These are phyloP conservation scores for Malassezia equina DNA, from an alignment of 1,284 basidiomycete genomes.

Conservation along the genomic window DNA sequence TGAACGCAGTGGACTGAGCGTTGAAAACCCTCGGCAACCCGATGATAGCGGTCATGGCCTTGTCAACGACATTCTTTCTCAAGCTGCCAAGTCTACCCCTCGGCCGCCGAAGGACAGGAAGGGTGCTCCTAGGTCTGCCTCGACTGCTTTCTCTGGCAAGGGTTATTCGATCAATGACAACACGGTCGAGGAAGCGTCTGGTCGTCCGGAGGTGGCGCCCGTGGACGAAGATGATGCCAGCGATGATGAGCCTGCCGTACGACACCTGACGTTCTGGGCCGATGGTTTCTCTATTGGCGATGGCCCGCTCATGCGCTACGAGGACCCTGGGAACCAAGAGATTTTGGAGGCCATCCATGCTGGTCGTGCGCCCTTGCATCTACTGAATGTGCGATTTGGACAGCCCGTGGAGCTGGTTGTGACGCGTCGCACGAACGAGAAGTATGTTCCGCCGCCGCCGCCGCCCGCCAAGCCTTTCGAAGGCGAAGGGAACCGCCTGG, in stretches of 20 bases:
- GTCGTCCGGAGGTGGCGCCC: constrained; percentile 11
- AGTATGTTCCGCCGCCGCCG: constrained; percentile 57
- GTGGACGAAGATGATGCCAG: constrained; percentile 51
- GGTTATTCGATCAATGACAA: constrained; percentile 19
- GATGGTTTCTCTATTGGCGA: constrained; percentile 90
- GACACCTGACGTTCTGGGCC: constrained; percentile 82
- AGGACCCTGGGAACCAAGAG: constrained; percentile 65
- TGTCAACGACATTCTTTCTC: constrained; percentile 68
- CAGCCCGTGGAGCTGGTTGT: constrained; percentile 82
- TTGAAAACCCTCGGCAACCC: constrained; percentile 64
- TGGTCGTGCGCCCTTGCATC: constrained; percentile 67
- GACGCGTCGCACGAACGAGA: constrained; percentile 62
- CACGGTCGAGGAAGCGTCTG: constrained; percentile 21
- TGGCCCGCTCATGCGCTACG: constrained; percentile 72
- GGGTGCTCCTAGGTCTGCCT: background rate
- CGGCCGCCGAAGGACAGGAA: background rate
- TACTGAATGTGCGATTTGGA: constrained; percentile 66
- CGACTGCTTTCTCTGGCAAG: background rate
- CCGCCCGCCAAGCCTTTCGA: constrained; percentile 56
- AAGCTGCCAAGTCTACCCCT: constrained; percentile 58
- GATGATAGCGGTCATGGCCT: constrained; percentile 55
- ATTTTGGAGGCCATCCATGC: constrained; percentile 68
- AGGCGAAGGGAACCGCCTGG: constrained; percentile 73
- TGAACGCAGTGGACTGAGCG: constrained; percentile 66
- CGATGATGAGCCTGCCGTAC: constrained; percentile 55